Evolutionary conservation across 805 yeast genomes (phyloP).

Genomic region (Teunomyces cretensis): DNA sequence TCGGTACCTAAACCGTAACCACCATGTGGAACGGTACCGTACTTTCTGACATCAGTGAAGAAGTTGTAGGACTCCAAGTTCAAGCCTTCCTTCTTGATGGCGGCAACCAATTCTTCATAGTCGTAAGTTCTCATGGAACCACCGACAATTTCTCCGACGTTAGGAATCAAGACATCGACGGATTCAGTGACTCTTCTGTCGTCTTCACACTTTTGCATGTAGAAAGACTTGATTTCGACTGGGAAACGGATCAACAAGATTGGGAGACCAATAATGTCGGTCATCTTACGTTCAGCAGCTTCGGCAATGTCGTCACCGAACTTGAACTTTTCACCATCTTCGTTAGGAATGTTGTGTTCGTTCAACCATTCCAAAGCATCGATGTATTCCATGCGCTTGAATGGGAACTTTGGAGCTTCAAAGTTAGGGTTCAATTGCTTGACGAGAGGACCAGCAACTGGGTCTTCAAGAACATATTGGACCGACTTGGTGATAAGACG

Average conservation of each 20-base stretch:
- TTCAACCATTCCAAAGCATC: constrained; percentile 95
- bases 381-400: constrained; percentile 86
- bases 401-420: constrained; percentile 78
- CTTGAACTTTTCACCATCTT: constrained; percentile 87
- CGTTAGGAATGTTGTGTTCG: constrained; percentile 92
- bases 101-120: constrained; percentile 79
- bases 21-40: constrained; percentile 98
- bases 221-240: constrained; percentile 93
- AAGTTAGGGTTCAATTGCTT: constrained; percentile 92
- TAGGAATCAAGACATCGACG: constrained; percentile 98
- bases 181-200: constrained; percentile 96
- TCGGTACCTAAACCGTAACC: constrained; percentile 99
- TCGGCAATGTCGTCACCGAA: constrained; percentile 99
- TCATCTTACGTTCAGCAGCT: constrained; percentile 99
- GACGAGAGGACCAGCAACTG: constrained; percentile 86
- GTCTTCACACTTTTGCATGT: constrained; percentile 90
- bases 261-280: constrained; percentile 90
- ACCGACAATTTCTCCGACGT: constrained; percentile 98
- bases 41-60: constrained; percentile 93
- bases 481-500: constrained; percentile 66
- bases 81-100: constrained; percentile 90
- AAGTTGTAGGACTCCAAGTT: constrained; percentile 85
- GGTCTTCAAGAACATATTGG: constrained; percentile 80
- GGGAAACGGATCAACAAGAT: constrained; percentile 94
- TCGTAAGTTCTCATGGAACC: constrained; percentile 97